Percentiles rank a stretch among this genome's conserved stretches.
These are phyloP conservation scores for Colletotrichum agaves DNA, from an alignment of 2,329 filamentous ascomycete genomes.

Conservation along the genomic window DNA sequence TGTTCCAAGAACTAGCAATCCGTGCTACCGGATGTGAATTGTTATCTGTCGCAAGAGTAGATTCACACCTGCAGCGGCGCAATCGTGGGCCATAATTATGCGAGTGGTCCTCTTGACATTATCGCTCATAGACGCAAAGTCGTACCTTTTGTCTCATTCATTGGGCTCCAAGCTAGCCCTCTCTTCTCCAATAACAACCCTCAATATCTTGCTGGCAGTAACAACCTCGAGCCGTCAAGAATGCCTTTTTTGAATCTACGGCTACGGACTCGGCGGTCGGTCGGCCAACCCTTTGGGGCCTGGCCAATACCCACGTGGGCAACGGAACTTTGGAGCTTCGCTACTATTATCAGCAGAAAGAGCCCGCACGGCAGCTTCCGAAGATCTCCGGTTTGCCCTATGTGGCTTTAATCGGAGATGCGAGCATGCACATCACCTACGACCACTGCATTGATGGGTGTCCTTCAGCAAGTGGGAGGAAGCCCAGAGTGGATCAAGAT, in stretches of 20 bases:
- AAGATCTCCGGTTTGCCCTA: conserved; percentile 58
- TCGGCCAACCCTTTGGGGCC: conserved; percentile 43
- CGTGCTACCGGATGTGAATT: conserved; percentile 41
- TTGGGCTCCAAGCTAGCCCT: conserved; percentile 44
- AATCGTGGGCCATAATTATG: too few relatives aligned
- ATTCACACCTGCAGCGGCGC: too few relatives aligned
- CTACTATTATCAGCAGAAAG: conserved; percentile 44
- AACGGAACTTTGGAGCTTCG: conserved; percentile 38
- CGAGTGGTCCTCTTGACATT: too few relatives aligned
- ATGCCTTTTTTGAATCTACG: conserved; percentile 44
- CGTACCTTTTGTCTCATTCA: conserved; percentile 46
- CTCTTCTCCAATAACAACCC: conserved; percentile 46
- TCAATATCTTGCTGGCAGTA: conserved; percentile 43
- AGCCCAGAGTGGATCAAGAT: conserved; percentile 56
- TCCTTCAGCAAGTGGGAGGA: conserved; percentile 58
- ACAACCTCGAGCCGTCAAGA: conserved; percentile 47
- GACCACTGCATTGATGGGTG: conserved; percentile 64
- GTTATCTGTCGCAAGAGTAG: too few relatives aligned
- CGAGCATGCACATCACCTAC: conserved; percentile 62
- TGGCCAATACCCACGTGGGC: conserved; percentile 44
- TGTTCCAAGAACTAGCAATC: conserved; percentile 40
- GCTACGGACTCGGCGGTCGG: conserved; percentile 34
- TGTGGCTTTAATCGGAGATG: conserved; percentile 59
- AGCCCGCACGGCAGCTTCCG: conserved; percentile 49
- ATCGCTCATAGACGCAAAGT: conserved; percentile 42